A percentile compares a stretch with the other conserved stretches of the same genome.
Conservation (phyloP, 2,329 filamentous ascomycete genomes). For the Penicillium brevicompactum region DNA sequence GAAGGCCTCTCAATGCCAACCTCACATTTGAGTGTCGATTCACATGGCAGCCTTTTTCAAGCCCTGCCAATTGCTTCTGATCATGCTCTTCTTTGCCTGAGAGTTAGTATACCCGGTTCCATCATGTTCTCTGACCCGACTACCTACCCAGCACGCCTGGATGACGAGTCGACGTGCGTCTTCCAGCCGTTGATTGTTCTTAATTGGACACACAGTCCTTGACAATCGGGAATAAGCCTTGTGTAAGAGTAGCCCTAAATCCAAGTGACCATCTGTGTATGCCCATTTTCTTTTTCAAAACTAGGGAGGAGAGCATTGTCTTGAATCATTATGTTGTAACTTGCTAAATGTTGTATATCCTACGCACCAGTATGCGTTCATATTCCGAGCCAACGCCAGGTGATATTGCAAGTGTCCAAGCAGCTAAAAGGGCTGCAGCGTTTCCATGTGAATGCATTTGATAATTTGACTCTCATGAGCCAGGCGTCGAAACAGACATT, state of each 20-base stretch:
- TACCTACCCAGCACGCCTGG: not conserved
- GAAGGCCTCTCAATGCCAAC: not conserved
- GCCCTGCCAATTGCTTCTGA: not conserved
- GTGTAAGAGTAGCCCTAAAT: not conserved
- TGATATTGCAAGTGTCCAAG: no score
- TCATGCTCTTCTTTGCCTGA: not conserved
- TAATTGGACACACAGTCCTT: not conserved
- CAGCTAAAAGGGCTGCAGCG: no score
- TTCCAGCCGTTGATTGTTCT: not conserved
- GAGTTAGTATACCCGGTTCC: not conserved
- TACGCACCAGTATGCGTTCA: not conserved
- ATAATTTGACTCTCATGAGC: constrained; percentile 24
- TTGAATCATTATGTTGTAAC: not conserved
- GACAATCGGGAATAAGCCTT: not conserved
- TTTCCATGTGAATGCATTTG: no score
- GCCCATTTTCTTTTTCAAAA: not conserved
- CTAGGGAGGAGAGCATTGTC: not conserved
- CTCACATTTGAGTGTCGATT: not conserved
- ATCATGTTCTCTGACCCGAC: not conserved
- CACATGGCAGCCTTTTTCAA: not conserved
- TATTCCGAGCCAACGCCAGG: not conserved
- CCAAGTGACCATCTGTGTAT: not conserved
- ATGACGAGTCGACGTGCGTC: not conserved
- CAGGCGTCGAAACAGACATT: constrained; percentile 50
- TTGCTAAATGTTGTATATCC: not conserved